These are phyloP conservation scores for Backusella circina DNA, from an alignment of 192 early-diverging fungal genomes.

Conservation along the genomic window DNA sequence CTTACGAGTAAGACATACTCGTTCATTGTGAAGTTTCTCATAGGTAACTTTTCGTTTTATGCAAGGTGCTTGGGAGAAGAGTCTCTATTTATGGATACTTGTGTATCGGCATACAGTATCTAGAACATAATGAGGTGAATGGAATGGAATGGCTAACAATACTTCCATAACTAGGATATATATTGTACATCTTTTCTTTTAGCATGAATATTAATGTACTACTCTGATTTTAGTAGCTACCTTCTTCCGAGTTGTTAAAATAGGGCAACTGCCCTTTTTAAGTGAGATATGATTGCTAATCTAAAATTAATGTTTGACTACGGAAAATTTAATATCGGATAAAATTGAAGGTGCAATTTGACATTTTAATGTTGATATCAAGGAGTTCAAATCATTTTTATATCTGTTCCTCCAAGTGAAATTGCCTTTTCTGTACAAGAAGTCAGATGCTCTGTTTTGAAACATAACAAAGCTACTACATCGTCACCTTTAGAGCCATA, in stretches of 20 bases:
- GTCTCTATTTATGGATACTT: not conserved
- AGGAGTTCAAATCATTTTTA: not conserved
- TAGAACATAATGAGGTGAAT: too few species aligned
- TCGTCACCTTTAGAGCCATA: too few species aligned
- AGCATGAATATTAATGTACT: not conserved
- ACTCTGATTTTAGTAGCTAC: not conserved
- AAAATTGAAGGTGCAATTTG: not conserved
- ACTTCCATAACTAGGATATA: too few species aligned
- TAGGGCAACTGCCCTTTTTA: not conserved
- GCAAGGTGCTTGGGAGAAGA: too few species aligned
- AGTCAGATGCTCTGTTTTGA: not conserved
- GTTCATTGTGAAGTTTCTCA: not conserved
- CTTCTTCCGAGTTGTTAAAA: not conserved
- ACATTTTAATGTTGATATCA: not conserved
- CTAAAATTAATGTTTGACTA: not conserved
- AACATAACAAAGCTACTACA: not conserved
- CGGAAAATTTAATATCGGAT: constrained; percentile 1
- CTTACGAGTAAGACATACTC: not conserved
- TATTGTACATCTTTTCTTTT: too few species aligned
- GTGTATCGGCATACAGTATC: too few species aligned
- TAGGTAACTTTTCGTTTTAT: not conserved
- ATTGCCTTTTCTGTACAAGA: not conserved
- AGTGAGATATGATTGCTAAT: not conserved
- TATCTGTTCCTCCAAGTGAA: not conserved
- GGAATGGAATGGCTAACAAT: too few species aligned